Conservation (phyloP, 164 flowering plant genomes). For the Pachysandra terminalis region DNA sequence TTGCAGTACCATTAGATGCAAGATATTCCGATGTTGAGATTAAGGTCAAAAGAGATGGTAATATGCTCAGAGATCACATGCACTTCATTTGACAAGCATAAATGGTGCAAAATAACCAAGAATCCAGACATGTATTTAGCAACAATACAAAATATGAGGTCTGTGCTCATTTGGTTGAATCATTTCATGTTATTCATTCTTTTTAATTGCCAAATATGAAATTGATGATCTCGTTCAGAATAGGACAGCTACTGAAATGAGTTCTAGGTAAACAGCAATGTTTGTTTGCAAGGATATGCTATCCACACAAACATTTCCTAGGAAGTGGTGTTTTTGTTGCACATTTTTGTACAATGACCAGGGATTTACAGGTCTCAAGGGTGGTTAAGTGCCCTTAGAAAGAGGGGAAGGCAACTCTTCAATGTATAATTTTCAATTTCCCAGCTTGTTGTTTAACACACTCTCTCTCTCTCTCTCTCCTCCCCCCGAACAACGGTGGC, state of each 20-base stretch:
- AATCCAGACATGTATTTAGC: constrained; percentile 49
- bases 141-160: constrained; percentile 59
- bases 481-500: too few species aligned
- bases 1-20: constrained; percentile 61
- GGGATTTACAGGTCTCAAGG: too few species aligned
- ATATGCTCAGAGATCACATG: constrained; percentile 42
- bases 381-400: too few species aligned
- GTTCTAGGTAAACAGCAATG: neutral
- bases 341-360: too few species aligned
- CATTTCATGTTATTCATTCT: neutral
- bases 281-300: too few species aligned
- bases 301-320: too few species aligned
- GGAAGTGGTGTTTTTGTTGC: too few species aligned
- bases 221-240: neutral
- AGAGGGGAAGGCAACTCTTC: too few species aligned
- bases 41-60: constrained; percentile 38
- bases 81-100: constrained; percentile 36
- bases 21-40: constrained; percentile 55
- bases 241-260: neutral
- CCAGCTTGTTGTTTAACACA: too few species aligned
- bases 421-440: too few species aligned
- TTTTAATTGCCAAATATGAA: neutral
- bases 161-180: neutral
- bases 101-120: constrained; percentile 76
- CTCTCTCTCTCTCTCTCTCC: too few species aligned